Evolutionary conservation across 768 basidiomycete species (phyloP).

Genomic region (Pleurotus salmoneostramineus): DNA sequence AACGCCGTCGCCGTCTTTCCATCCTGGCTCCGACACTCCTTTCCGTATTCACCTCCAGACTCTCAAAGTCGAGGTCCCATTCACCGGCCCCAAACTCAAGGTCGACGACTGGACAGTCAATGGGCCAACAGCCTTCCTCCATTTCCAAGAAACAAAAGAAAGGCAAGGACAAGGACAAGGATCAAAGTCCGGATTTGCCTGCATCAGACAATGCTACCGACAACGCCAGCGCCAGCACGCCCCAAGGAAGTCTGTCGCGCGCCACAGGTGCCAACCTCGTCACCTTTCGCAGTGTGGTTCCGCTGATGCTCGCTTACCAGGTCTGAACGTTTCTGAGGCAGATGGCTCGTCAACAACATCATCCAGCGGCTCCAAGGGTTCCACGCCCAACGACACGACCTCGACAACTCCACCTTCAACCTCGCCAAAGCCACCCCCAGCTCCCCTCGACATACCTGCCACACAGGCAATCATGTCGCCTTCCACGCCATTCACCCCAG

Average conservation of each 20-base stretch:
- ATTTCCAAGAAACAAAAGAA: slow-evolving; percentile 66
- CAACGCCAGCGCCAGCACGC: slow-evolving; percentile 31
- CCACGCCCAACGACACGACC: slow-evolving; percentile 25
- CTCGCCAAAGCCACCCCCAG: slow-evolving; percentile 38
- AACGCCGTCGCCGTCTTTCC: slow-evolving; percentile 10
- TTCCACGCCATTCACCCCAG: slow-evolving; percentile 48
- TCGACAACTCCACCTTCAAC: slow-evolving; percentile 32
- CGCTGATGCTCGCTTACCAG: slow-evolving; percentile 37
- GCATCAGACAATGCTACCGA: slow-evolving; percentile 37
- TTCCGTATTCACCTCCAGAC: slow-evolving; percentile 69
- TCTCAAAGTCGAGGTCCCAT: slow-evolving; percentile 68
- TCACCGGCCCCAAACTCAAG: slow-evolving; percentile 51
- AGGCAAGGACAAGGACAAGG: slow-evolving; percentile 67
- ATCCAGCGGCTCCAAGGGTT: slow-evolving; percentile 30
- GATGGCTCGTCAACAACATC: slow-evolving; percentile 27
- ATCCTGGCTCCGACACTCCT: slow-evolving; percentile 84
- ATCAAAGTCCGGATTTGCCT: slow-evolving; percentile 30
- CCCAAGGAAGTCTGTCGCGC: slow-evolving; percentile 42
- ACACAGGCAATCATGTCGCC: slow-evolving; percentile 87
- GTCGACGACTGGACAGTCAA: slow-evolving; percentile 41
- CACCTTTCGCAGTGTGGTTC: slow-evolving; percentile 21
- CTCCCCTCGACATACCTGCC: slow-evolving; percentile 73
- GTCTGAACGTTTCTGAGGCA: slow-evolving; percentile 42
- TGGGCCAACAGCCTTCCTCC: slow-evolving; percentile 78
- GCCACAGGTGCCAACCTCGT: slow-evolving; percentile 31